Percentiles rank a stretch among this genome's conserved stretches.
Evolutionary conservation across 2,329 filamentous ascomycete genomes (phyloP).

Genomic region (Pseudodiploospora longispora): DNA sequence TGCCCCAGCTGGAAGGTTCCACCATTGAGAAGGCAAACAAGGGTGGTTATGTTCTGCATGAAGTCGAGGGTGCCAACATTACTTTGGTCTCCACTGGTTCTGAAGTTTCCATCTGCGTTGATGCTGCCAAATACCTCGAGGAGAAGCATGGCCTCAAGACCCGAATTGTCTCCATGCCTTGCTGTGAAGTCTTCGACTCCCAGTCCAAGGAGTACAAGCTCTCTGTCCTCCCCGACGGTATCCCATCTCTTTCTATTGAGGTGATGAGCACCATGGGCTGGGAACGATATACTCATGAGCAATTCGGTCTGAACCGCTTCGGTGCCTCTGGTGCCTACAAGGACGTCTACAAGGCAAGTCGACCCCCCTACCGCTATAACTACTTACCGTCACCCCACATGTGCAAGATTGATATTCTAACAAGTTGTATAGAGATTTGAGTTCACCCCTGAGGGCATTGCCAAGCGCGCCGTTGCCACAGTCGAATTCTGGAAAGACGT

Average conservation of each 20-base stretch:
- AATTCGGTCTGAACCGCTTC: slow-evolving; percentile 98
- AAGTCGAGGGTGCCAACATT: slow-evolving; percentile 74
- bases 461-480: slow-evolving; percentile 88
- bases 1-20: slow-evolving; percentile 93
- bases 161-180: slow-evolving; percentile 91
- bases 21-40: slow-evolving; percentile 83
- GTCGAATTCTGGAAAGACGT: slow-evolving; percentile 96
- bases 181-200: slow-evolving; percentile 92
- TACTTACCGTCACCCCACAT: not conserved
- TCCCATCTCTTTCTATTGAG: slow-evolving; percentile 88
- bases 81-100: slow-evolving; percentile 93
- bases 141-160: slow-evolving; percentile 82
- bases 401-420: slow-evolving; percentile 22
- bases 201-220: slow-evolving; percentile 95
- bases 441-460: slow-evolving; percentile 93
- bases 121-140: slow-evolving; percentile 83
- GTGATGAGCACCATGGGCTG: slow-evolving; percentile 96
- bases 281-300: slow-evolving; percentile 99
- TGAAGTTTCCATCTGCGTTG: slow-evolving; percentile 88
- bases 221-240: slow-evolving; percentile 84
- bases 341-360: slow-evolving; percentile 83
- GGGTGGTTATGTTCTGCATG: slow-evolving; percentile 88
- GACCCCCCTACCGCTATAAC: not conserved
- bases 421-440: slow-evolving; percentile 75
- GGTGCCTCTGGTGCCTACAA: slow-evolving; percentile 96